These are phyloP conservation scores for Alternaria ventricosa DNA, from an alignment of 2,329 filamentous ascomycete genomes.

Conservation along the genomic window DNA sequence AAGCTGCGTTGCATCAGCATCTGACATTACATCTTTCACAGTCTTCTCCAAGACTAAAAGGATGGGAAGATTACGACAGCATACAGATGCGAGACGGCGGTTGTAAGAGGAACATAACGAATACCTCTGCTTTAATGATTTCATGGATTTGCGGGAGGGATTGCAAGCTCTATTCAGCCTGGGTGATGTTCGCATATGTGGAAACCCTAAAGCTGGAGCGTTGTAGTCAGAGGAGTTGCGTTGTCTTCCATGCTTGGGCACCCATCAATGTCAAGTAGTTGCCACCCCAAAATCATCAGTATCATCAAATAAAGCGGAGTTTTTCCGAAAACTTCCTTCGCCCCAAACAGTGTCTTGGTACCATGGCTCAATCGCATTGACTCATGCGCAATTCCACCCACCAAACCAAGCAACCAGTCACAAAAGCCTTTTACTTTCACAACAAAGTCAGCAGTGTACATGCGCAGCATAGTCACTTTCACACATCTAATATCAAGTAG, in stretches of 20 bases:
- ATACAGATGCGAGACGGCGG: neutral
- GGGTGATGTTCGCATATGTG: neutral
- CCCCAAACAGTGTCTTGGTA: too few relatives aligned
- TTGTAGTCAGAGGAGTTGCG: too few relatives aligned
- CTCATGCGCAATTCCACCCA: too few relatives aligned
- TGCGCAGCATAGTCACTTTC: neutral
- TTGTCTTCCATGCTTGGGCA: too few relatives aligned
- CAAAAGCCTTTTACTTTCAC: neutral
- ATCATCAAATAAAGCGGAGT: too few relatives aligned
- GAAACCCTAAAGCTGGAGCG: too few relatives aligned
- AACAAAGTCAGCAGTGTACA: neutral
- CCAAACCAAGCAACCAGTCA: neutral
- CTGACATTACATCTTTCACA: neutral
- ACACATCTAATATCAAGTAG: neutral
- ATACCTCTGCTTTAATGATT: neutral
- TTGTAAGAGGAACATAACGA: neutral
- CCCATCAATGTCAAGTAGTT: too few relatives aligned
- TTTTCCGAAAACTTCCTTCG: too few relatives aligned
- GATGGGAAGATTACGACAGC: neutral
- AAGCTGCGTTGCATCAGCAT: neutral
- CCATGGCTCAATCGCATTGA: too few relatives aligned
- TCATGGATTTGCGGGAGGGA: neutral
- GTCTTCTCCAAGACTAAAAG: neutral
- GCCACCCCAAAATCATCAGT: too few relatives aligned
- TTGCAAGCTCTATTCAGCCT: neutral